A percentile compares a stretch with the other conserved stretches of the same genome.
phyloP scores from a whole-genome alignment of 129 eudicot species.

The Mikania micrantha region DNA sequence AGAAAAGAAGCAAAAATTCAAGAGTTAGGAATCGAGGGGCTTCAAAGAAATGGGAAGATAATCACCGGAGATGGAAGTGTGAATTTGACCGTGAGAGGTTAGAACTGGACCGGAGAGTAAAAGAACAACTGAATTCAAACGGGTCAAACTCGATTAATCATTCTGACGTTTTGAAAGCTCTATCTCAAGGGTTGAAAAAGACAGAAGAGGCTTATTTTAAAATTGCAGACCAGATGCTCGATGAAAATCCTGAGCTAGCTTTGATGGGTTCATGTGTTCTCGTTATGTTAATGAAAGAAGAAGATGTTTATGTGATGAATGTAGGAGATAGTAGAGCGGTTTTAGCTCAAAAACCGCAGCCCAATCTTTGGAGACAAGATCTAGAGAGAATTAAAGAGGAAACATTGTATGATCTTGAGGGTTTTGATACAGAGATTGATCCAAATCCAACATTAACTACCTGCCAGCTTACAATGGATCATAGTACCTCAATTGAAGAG shows the following conservation, averaged over 20 bases:
- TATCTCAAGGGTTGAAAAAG: constrained; percentile 66
- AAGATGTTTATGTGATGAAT: constrained; percentile 93
- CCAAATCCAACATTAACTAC: constrained; percentile 48
- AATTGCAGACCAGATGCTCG: constrained; percentile 82
- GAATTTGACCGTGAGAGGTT: constrained; percentile 78
- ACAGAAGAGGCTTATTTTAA: constrained; percentile 86
- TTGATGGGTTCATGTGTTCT: constrained; percentile 98
- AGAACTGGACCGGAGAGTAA: constrained; percentile 76
- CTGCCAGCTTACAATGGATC: constrained; percentile 80
- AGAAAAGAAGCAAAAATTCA: no score
- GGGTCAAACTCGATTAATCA: constrained; percentile 48
- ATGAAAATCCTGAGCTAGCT: constrained; percentile 91
- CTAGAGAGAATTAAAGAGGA: constrained; percentile 94
- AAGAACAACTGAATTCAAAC: constrained; percentile 44
- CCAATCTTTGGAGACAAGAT: constrained; percentile 84
- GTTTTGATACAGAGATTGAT: constrained; percentile 44
- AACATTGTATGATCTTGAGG: constrained; percentile 77
- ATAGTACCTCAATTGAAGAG: constrained; percentile 87
- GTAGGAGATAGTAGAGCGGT: constrained; percentile 97
- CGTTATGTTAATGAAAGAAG: constrained; percentile 97
- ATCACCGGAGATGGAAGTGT: constrained; percentile 81
- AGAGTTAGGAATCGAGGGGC: constrained; percentile 40
- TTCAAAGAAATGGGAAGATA: constrained; percentile 79
- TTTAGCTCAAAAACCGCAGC: constrained; percentile 71
- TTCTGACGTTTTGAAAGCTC: constrained; percentile 74